These are phyloP conservation scores for Plasmodium billcollinsi DNA, from an alignment of 169 alveolate species.

Conservation along the genomic window DNA sequence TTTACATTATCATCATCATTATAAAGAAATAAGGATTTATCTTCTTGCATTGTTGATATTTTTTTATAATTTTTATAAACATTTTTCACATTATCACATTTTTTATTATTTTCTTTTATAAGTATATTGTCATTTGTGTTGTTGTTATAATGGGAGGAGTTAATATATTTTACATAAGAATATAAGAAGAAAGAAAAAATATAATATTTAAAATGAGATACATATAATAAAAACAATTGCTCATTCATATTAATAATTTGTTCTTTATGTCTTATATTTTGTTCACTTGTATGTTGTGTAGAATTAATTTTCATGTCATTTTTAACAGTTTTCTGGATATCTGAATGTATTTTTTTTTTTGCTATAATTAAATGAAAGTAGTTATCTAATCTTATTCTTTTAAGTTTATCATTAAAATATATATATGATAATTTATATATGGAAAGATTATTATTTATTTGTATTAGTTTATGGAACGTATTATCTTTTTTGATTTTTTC, in stretches of 20 bases:
- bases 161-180: slow-evolving; percentile 29
- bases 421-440: slow-evolving; percentile 55
- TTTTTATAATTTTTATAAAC: neutral
- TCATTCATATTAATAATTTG: slow-evolving; percentile 3
- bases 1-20: slow-evolving; percentile 43
- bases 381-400: slow-evolving; percentile 47
- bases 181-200: slow-evolving; percentile 54
- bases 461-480: neutral
- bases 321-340: neutral
- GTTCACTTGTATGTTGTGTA: neutral
- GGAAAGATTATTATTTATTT: slow-evolving; percentile 29
- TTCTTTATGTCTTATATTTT: no score
- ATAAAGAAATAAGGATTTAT: slow-evolving; percentile 5
- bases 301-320: neutral
- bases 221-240: slow-evolving; percentile 30
- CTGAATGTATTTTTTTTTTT: neutral
- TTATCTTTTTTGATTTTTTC: slow-evolving; percentile 43
- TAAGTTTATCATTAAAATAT: slow-evolving; percentile 43
- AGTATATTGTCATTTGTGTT: no score
- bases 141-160: neutral
- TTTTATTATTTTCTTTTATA: neutral
- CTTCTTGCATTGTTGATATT: neutral
- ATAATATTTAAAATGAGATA: slow-evolving; percentile 61
- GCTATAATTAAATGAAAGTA: slow-evolving; percentile 21
- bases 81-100: neutral